phyloP scores from a whole-genome alignment of 768 basidiomycete genomes.

The Xerocomus spinulosus region DNA sequence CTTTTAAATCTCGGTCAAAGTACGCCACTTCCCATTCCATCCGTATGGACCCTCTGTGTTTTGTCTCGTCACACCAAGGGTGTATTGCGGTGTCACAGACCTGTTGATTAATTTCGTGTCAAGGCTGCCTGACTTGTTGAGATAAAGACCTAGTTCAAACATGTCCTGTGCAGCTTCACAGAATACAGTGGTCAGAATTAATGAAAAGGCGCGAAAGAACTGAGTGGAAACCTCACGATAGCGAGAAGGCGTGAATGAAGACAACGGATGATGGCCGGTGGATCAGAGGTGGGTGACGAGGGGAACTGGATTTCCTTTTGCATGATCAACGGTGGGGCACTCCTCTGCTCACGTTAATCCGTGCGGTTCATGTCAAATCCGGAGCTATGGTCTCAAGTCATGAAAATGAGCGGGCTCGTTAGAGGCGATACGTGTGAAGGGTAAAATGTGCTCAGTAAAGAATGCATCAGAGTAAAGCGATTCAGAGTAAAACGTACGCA shows the following conservation, averaged over 20 bases:
- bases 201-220: constrained; percentile 22
- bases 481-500: constrained; percentile 29
- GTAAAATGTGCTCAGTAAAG: constrained; percentile 14
- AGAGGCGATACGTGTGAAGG: constrained; percentile 9
- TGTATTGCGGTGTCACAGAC: constrained; percentile 13
- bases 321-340: constrained; percentile 24
- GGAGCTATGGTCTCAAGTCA: not conserved
- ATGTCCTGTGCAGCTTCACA: constrained; percentile 10
- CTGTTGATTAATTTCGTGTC: constrained; percentile 14
- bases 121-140: constrained; percentile 10
- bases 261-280: constrained; percentile 20
- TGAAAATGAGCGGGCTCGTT: constrained; percentile 3
- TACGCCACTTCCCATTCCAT: constrained; percentile 5
- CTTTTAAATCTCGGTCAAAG: constrained; percentile 19
- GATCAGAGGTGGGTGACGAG: constrained; percentile 27
- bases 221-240: constrained; percentile 29
- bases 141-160: constrained; percentile 9
- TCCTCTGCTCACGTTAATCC: constrained; percentile 7
- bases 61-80: constrained; percentile 7
- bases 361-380: constrained; percentile 5
- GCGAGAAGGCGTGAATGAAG: constrained; percentile 30
- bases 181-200: constrained; percentile 21
- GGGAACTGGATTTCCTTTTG: constrained; percentile 19
- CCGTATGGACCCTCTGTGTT: constrained; percentile 9
- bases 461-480: constrained; percentile 4